Evolutionary conservation across 495 filamentous ascomycete species (phyloP), one percentile per base, ranked within the genome.

Genomic region (Penicillium verhagenii): DNA sequence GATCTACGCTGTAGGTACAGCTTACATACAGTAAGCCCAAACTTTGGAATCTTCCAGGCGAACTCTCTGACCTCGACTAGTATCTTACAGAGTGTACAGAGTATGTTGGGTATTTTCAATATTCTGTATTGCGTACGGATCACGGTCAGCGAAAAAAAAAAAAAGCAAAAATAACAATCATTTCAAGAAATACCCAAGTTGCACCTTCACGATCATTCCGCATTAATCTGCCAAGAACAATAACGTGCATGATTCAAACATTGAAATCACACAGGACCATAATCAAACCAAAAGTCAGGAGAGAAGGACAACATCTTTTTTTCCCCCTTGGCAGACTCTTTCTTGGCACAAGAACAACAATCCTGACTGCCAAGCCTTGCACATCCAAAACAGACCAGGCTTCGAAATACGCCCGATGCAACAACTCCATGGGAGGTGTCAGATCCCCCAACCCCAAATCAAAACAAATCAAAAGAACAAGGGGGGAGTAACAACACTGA

Each of bases 381-480:
- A 52, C 60, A 51, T 48, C 26, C 26, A 9, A 31, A 42, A 21
- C 37, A 40, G 9, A 42, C 9, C 47, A 49, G 9, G n/a, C 47
- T 66, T 64, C 60, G 64, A 53, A 67, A 67, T 60, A 53, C 56
- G 61, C 38, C 61, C 50, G 50, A 56, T 62, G 56, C 40, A 35
- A 59, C 55, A n/a, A n/a, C n/a, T n/a, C 46, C 24, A n/a, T 37
- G 18, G 26, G 28, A 13, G 19, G 11, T 23, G 28, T 49, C 28
- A 20, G 16, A 16, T 11, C 10, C 44, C 25, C 29, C 28, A 37
- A 23, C 10, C 11, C 16, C 16, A 37, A 47, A 53, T 13, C 37
- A 48, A 26, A 35, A 47, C 29, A 50, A 35, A 35, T 6, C 18
- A 16, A 19, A 43, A 49, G 11, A 31, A 33, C 16, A 14, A 49